Percentiles rank a stretch among this genome's conserved stretches.
Conservation (phyloP, 2,329 filamentous ascomycete genomes). For the Emmonsia crescens region DNA sequence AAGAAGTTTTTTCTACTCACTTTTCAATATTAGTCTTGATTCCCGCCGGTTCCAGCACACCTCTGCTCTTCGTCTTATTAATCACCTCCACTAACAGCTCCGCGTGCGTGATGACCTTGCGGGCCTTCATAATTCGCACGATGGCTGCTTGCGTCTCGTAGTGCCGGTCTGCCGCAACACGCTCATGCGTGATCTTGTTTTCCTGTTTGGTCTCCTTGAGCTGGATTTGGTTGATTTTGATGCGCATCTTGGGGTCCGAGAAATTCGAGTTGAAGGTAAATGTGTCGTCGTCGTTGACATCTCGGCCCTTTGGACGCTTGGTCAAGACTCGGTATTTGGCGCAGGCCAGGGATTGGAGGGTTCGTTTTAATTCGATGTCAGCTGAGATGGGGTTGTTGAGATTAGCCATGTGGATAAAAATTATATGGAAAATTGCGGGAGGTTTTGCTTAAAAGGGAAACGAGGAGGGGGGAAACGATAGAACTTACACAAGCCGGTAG, state of each 20-base stretch:
- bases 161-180: conserved; percentile 77
- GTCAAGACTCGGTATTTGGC: conserved; percentile 72
- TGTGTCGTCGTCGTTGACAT: conserved; percentile 66
- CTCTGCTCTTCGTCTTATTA: conserved; percentile 73
- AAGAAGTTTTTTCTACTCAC: conserved; percentile 40
- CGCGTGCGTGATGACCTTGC: conserved; percentile 76
- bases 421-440: background rate
- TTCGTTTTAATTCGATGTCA: conserved; percentile 71
- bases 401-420: background rate
- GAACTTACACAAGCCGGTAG: conserved; percentile 58
- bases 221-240: conserved; percentile 99
- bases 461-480: background rate
- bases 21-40: conserved; percentile 98
- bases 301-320: conserved; percentile 76
- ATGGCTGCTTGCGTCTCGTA: conserved; percentile 97
- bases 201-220: conserved; percentile 92
- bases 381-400: conserved; percentile 30
- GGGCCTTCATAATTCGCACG: conserved; percentile 91
- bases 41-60: conserved; percentile 70
- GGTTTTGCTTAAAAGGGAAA: background rate
- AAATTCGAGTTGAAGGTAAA: conserved; percentile 76
- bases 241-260: conserved; percentile 67
- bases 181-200: conserved; percentile 86
- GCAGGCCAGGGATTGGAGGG: conserved; percentile 88
- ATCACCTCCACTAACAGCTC: conserved; percentile 89